Base-by-base conservation (phyloP, 2,329 filamentous ascomycete species). In the Parastagonospora avenae region DNA sequence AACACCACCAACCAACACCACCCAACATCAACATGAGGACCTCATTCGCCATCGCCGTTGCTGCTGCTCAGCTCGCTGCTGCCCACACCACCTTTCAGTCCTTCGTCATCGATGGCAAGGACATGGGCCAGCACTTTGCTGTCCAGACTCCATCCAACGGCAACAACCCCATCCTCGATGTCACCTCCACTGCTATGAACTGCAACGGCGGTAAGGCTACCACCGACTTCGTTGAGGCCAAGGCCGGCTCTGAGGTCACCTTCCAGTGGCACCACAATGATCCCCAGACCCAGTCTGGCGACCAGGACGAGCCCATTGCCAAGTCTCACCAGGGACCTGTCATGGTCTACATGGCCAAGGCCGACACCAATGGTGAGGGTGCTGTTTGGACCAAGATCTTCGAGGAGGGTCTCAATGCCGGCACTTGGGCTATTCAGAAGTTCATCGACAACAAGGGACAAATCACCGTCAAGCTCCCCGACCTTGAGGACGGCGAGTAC, bases 261-360 rank as follows among this genome's bases (percentile, higher is more conserved):
- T 55, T 70, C 59, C 79, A 82, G 66, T 83, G 79, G 80, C 79
- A 78, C 68, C 80, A 83, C 74, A 68, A 82, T 68, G 74, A 53
- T 55, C 47, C 49, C 8, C 48, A 50, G 3, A 14, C 47, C 40
- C 27, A 35, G 8, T 69, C 76, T 8, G 68, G 68, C 52, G 64
- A 66, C 49, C n/a, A 42, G 6, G 79, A 82, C 63, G 80, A 82
- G 66, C 46, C 46, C 31, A 48, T 48, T 19, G 46, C 46, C 16
- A 32, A 30, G 12, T 79, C 77, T 38, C 80, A 83, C 76, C 71
- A 75, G 70, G 81, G 81, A 6, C 80, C 80, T 42, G 64, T 82
- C 66, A 76, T 80, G 64, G 80, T 79, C 55, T 83, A 79, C 66
- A 77, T 83, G 53, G 79, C 80, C 6, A 68, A 69, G 29, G 68